Evolutionary conservation across 768 basidiomycete genomes (phyloP).

Genomic region (Rhizopogon sp.): DNA sequence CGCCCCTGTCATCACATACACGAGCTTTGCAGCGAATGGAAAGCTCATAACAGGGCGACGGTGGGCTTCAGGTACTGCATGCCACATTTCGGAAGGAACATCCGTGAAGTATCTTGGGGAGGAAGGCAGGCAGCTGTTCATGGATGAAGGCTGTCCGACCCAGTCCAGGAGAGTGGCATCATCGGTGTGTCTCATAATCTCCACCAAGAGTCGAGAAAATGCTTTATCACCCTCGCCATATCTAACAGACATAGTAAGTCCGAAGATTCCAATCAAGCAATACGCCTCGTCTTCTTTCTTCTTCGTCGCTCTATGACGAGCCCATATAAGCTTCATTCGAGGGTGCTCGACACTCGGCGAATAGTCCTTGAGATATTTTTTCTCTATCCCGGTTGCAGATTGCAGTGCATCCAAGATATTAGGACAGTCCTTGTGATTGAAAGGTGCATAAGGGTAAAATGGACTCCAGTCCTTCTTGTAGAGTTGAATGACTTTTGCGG

Average conservation of each 20-base stretch:
- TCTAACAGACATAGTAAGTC: conserved; percentile 4
- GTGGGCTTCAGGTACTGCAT: not conserved
- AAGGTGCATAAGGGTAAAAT: not conserved
- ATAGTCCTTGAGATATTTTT: not conserved
- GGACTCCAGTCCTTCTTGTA: conserved; percentile 21
- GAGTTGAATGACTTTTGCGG: conserved; percentile 17
- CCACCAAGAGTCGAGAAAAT: conserved; percentile 7
- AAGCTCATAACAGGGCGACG: not conserved
- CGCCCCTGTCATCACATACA: not conserved
- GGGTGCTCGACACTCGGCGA: not conserved
- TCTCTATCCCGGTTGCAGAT: not conserved
- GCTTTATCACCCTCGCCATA: conserved; percentile 16
- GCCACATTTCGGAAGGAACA: not conserved
- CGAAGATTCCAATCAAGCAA: conserved; percentile 11
- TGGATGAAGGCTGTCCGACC: conserved; percentile 1
- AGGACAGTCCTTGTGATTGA: not conserved
- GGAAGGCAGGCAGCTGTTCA: conserved; percentile 4
- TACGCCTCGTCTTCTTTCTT: conserved; percentile 12
- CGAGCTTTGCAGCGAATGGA: not conserved
- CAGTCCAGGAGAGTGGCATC: conserved; percentile 10
- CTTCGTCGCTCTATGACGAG: conserved; percentile 9
- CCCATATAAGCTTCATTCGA: conserved; percentile 5
- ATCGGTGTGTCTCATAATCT: conserved; percentile 5
- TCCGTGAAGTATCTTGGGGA: conserved; percentile 4
- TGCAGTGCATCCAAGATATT: not conserved